Conservation (phyloP, 2,329 filamentous ascomycete genomes). For the Annulohypoxylon truncatum region DNA sequence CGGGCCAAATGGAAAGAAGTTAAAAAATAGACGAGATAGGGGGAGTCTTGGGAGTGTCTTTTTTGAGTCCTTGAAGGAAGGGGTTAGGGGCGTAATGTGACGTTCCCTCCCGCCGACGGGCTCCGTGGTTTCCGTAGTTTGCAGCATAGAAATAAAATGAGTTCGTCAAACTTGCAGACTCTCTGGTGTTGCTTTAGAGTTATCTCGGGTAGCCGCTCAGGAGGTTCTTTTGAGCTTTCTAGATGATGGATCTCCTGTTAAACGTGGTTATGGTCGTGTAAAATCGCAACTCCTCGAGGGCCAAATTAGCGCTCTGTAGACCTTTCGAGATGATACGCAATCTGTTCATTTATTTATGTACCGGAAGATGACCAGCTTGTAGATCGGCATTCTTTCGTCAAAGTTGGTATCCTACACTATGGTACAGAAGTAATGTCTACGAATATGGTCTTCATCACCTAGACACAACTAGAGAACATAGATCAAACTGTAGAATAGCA, state of each 20-base stretch:
- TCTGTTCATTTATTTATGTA: no score
- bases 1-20: background rate
- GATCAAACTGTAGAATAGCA: no score
- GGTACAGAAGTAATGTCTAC: no score
- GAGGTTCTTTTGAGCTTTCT: background rate
- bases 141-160: background rate
- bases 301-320: no score
- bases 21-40: background rate
- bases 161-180: background rate
- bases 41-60: slow-evolving; percentile 14
- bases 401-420: no score
- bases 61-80: background rate
- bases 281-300: no score
- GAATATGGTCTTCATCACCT: no score
- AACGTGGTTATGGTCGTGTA: background rate
- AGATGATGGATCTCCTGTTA: background rate
- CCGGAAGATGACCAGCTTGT: no score
- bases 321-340: no score
- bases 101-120: background rate
- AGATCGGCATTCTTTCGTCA: no score
- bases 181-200: background rate
- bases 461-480: no score
- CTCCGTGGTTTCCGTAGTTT: background rate
- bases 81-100: background rate
- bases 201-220: no score